Evolutionary conservation across 1,284 basidiomycete genomes (phyloP), one percentile per base, ranked within the genome.

Genomic region (Ceratobasidium sp.): DNA sequence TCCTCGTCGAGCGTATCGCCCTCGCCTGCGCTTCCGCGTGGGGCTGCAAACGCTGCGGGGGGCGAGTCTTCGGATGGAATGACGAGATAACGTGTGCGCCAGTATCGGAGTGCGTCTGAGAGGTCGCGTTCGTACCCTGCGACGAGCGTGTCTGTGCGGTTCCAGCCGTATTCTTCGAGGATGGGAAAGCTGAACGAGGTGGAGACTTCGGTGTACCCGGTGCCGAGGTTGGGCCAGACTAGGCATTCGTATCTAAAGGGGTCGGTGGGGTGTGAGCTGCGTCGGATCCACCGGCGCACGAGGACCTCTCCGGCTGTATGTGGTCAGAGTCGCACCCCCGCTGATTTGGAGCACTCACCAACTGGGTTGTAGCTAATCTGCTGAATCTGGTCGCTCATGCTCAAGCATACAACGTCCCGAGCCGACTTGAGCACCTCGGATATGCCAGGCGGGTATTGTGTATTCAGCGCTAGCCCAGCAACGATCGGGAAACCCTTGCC

Each of bases 301-400:
- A 94, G 90, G 72, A 98, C 64, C 35, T 47, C 64, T 1, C 64
- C 64, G 22, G 15, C 64, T 67, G 20, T 67, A 34, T 22, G 29
- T 47, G 25, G n/a, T 47, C 45, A 47, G 17, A 35, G 8, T 32
- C 25, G 8, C 10, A 12, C 8, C 22, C 45, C 45, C 7, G 7
- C 7, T 7, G n/a, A 20, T 3, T 20, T 13, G 31, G 22, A 15
- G 20, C 45, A 88, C 86, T 73, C 95, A 92, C 20, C 91, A 22
- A 87, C 89, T 69, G 80, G 77, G 72, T 84, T 82, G 75, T 95
- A 98, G 22, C 90, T 88, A 73, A 98, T 89, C 31, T 92, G 85
- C 78, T 98, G 96, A 56, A 98, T 94, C 78, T 98, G 94, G 77
- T 96, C 97, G 76, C 90, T 91, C 86, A 96, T 94, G 73, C 93